phyloP scores from a whole-genome alignment of 495 filamentous ascomycete genomes.

The Hypoxylon intermedium region DNA sequence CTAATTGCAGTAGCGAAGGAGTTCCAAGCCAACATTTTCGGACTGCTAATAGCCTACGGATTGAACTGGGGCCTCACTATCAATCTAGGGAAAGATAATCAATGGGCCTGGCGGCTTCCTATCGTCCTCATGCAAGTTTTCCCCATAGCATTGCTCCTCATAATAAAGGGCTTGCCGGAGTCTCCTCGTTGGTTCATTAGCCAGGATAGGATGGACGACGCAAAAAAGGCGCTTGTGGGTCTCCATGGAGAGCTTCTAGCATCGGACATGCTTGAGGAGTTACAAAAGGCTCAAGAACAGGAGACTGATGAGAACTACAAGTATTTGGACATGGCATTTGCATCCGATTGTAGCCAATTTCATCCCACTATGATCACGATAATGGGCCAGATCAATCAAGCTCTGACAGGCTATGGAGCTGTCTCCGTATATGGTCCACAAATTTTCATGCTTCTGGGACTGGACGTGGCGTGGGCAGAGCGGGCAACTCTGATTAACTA shows the following conservation, averaged over 20 bases:
- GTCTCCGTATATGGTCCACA: slow-evolving; percentile 66
- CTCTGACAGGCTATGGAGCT: slow-evolving; percentile 61
- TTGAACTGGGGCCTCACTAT: slow-evolving; percentile 52
- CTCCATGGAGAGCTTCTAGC: slow-evolving; percentile 58
- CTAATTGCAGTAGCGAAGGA: slow-evolving; percentile 58
- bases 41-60: slow-evolving; percentile 61
- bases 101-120: slow-evolving; percentile 63
- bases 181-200: slow-evolving; percentile 61
- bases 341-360: slow-evolving; percentile 50
- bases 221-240: slow-evolving; percentile 47
- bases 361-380: slow-evolving; percentile 62
- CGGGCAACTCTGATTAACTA: slow-evolving; percentile 62
- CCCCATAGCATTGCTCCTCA: slow-evolving; percentile 55
- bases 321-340: slow-evolving; percentile 59
- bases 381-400: slow-evolving; percentile 66
- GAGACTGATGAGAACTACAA: slow-evolving; percentile 51
- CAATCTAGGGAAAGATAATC: slow-evolving; percentile 44
- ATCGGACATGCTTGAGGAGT: slow-evolving; percentile 53
- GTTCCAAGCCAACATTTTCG: slow-evolving; percentile 66
- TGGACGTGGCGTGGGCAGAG: slow-evolving; percentile 53
- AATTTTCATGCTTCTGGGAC: slow-evolving; percentile 64
- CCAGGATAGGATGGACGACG: slow-evolving; percentile 52
- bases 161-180: slow-evolving; percentile 60
- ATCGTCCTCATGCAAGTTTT: slow-evolving; percentile 65
- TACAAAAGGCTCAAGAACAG: slow-evolving; percentile 52